These are phyloP conservation scores for Rosa rugosa DNA, from an alignment of 306 rosid species.

Conservation along the genomic window DNA sequence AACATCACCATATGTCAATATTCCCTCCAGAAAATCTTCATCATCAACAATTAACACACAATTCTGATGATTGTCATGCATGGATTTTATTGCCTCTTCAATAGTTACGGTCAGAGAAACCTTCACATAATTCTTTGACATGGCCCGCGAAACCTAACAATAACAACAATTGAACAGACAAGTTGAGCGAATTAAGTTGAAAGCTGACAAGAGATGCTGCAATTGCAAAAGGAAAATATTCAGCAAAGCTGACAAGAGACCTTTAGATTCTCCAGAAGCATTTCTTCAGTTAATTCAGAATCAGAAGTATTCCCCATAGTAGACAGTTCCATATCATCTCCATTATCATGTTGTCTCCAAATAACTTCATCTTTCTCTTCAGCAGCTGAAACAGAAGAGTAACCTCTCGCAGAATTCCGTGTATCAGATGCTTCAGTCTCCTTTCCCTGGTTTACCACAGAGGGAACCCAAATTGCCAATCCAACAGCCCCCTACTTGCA, in stretches of 20 bases:
- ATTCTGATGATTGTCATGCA: slow-evolving; percentile 69
- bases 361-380: slow-evolving; percentile 47
- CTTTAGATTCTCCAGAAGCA: slow-evolving; percentile 75
- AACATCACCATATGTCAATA: slow-evolving; percentile 81
- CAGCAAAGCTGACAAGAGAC: slow-evolving; percentile 25
- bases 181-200: background rate
- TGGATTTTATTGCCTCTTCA: slow-evolving; percentile 66
- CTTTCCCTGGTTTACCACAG: slow-evolving; percentile 73
- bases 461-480: slow-evolving; percentile 99
- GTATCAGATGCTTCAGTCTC: slow-evolving; percentile 64
- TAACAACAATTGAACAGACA: slow-evolving; percentile 21
- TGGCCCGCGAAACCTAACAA: slow-evolving; percentile 73
- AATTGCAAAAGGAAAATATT: background rate
- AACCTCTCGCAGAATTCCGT: slow-evolving; percentile 55
- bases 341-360: slow-evolving; percentile 46
- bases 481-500: slow-evolving; percentile 92
- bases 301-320: slow-evolving; percentile 44
- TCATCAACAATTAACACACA: slow-evolving; percentile 73
- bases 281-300: slow-evolving; percentile 59
- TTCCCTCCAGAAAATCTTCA: slow-evolving; percentile 83
- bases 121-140: slow-evolving; percentile 74
- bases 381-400: slow-evolving; percentile 55
- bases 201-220: slow-evolving; percentile 9
- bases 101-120: slow-evolving; percentile 47
- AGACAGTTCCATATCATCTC: slow-evolving; percentile 62